phyloP scores from a whole-genome alignment of 139 green algal species.

The Coelastrella sp. region DNA sequence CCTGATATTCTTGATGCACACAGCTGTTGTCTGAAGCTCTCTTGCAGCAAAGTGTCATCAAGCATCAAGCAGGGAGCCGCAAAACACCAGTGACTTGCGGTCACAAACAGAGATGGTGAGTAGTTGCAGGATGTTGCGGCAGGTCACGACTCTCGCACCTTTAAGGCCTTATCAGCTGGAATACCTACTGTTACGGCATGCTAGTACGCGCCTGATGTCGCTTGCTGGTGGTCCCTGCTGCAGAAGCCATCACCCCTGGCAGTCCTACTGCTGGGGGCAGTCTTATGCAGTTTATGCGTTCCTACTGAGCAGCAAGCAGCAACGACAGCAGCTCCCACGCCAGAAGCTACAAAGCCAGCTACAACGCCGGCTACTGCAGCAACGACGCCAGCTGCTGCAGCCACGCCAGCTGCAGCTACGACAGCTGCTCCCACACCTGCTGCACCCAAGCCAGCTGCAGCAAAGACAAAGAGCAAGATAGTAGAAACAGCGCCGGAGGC shows the following conservation, averaged over 20 bases:
- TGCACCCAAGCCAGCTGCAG: constrained; percentile 3
- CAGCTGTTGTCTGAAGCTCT: too few relatives aligned
- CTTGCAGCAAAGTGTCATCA: too few relatives aligned
- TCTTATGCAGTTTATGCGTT: not conserved
- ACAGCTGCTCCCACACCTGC: not conserved
- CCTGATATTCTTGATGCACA: too few relatives aligned
- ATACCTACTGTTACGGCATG: not conserved
- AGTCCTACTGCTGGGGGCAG: constrained; percentile 19
- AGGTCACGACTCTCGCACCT: not conserved
- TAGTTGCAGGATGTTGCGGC: not conserved
- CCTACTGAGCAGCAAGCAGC: constrained; percentile 42
- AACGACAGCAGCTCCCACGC: not conserved
- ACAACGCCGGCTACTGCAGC: too few relatives aligned
- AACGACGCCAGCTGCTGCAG: not conserved
- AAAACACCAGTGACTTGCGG: not conserved
- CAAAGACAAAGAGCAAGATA: constrained; percentile 46
- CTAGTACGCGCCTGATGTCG: not conserved
- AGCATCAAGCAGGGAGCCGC: not conserved
- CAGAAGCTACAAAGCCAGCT: not conserved
- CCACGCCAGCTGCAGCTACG: not conserved
- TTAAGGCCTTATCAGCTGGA: too few relatives aligned
- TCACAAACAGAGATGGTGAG: not conserved
- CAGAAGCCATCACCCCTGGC: not conserved
- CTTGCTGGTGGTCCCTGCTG: not conserved
- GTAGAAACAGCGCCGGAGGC: constrained; percentile 49